Base-by-base conservation (phyloP, 2,329 filamentous ascomycete genomes). In the Arthrobotrys pseudoclavata region DNA sequence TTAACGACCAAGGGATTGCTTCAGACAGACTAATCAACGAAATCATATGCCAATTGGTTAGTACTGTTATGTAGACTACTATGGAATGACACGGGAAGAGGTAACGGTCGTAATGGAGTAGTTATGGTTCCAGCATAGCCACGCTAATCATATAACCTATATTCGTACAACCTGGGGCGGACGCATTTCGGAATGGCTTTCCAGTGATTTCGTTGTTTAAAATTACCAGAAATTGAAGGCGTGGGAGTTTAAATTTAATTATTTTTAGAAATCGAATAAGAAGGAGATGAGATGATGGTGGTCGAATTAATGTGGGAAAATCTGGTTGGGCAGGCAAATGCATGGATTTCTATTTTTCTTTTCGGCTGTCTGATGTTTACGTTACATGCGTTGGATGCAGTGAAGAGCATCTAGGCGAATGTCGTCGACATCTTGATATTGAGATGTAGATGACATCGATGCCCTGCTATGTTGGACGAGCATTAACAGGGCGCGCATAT, bases 151-250 rank as follows among this genome's bases (percentile, higher is more conserved):
- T 50, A 53, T 63, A 42, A 52, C 69, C 69, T 72, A 50, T 72
- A 72, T 66, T 60, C 29, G 69, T 57, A 63, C 57, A 24, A 34
- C 7, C 37, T 55, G n/a, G 29, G 1, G 42, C 61, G 68, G 57
- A 72, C 69, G 69, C 69, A 72, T 72, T 72, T 72, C 69, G 69
- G 69, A 71, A 71, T 60, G 45, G 55, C 47, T 60, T 40, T 57
- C 50, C 60, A 55, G 9, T 29, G 40, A 69, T 34, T 37, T 64
- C 29, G 69, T 66, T 60, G 69, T 60, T 48, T 72, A 66, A 72
- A 66, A 72, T 66, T 72, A 50, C 48, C 24, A 57, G 42, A 47
- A 70, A 26, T 47, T 37, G 26, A 31, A 29, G 42, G 31, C 50
- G 34, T 37, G 48, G 24, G 42, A 62, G 42, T 69, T 29, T 61